Base-by-base conservation (phyloP, 2,329 filamentous ascomycete species). In the Emmonsiellopsis sp. region DNA sequence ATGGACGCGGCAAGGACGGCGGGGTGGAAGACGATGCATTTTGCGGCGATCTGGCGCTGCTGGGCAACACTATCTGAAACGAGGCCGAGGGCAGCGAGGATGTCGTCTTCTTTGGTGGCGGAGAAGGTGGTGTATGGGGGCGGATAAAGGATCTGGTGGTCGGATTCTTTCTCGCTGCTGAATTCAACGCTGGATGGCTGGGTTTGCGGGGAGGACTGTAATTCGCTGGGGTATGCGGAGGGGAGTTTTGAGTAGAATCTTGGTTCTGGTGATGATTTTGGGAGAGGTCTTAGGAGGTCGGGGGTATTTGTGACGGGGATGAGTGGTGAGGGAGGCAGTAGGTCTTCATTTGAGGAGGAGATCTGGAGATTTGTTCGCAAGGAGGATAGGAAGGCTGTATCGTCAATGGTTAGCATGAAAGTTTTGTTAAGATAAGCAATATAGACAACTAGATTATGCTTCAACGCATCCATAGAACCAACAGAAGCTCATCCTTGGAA, bases 41-140 rank as follows among this genome's bases (percentile, higher is more conserved):
- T 73, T 42, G 83, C 80, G 16, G 87, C 82, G 7, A 79, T 72
- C 65, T 89, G 84, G 57, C 86, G 83, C 75, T 93, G 89, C 70
- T 95, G 86, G 37, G 88, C 87, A 49, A 94, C 81, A 55, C 85
- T 89, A 70, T 92, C 88, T 56, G 89, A 85, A 40, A 95, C 78
- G 16, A 95, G 80, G 58, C 80, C 80, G 50, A 95, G 76, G 15
- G 85, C 84, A 53, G 82, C 78, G 58, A 83, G 72, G 65, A 85
- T 83, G 66, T 90, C 85, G 50, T 76, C 66, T 49, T 80, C 73
- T 49, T 68, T 62, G 50, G 66, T 66, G 26, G 76, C 67, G 11
- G 72, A 50, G 57, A 56, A 54, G 42, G 64, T 65, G 45, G 56
- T 62, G 26, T 71, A 61, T n/a, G 66, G 65, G 3, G 71, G 70